These are phyloP conservation scores for Scenedesmus sp. DNA, from an alignment of 163 green algal genomes.

Conservation along the genomic window DNA sequence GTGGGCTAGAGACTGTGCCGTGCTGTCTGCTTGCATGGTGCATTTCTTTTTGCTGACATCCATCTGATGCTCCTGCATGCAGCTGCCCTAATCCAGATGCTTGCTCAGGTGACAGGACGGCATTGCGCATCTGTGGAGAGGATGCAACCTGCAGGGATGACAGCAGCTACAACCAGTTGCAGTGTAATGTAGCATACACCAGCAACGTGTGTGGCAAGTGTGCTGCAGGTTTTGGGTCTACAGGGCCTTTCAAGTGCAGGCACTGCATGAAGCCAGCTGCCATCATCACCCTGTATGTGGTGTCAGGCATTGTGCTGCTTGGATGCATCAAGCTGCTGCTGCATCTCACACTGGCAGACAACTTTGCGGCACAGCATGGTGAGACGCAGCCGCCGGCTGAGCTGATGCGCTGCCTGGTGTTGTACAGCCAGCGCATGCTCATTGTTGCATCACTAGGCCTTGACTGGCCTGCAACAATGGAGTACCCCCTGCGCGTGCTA, in stretches of 20 bases:
- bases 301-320: neutral
- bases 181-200: neutral
- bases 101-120: neutral
- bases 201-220: conserved; percentile 18
- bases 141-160: neutral
- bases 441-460: neutral
- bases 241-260: neutral
- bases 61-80: neutral
- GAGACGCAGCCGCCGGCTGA: neutral
- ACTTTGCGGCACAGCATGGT: neutral
- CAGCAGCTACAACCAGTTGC: neutral
- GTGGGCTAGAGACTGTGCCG: too few relatives aligned
- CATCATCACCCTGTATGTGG: neutral
- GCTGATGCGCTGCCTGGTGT: neutral
- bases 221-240: neutral
- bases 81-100: conserved; percentile 27
- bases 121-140: neutral
- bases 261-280: neutral
- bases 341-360: conserved; percentile 15
- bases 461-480: neutral
- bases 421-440: neutral
- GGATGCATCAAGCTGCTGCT: conserved; percentile 26
- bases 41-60: neutral
- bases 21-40: conserved; percentile 50
- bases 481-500: neutral